phyloP scores from a whole-genome alignment of 1,139 yeast species.

The Citeromyces siamensis region DNA sequence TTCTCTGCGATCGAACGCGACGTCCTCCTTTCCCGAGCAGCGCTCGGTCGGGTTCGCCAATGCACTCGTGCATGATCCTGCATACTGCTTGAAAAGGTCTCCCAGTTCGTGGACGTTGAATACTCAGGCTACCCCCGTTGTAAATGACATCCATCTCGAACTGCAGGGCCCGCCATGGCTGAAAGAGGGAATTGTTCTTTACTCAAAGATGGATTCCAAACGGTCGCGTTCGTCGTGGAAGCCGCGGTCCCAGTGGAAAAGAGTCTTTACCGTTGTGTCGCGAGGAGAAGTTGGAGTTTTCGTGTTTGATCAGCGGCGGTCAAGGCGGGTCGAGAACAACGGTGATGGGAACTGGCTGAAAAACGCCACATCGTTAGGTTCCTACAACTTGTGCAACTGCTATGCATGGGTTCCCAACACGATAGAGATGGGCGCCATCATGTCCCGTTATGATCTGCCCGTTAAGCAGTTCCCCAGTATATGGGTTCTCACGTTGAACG shows the following conservation, averaged over 20 bases:
- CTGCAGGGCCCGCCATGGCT: slow-evolving; percentile 69
- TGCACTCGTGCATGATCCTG: too few relatives aligned
- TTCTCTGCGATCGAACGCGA: too few relatives aligned
- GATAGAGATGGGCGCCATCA: too few relatives aligned
- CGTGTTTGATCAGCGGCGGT: slow-evolving; percentile 25
- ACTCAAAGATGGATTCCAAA: slow-evolving; percentile 13
- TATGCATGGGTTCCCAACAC: slow-evolving; percentile 23
- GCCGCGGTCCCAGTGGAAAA: slow-evolving; percentile 24
- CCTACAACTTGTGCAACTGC: slow-evolving; percentile 32
- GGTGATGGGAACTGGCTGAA: slow-evolving; percentile 63
- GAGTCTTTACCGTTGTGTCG: slow-evolving; percentile 41
- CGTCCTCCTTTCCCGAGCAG: too few relatives aligned
- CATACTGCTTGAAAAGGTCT: too few relatives aligned
- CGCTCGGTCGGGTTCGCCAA: slow-evolving; percentile 4
- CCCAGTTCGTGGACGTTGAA: slow-evolving; percentile 19
- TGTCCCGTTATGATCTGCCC: too few relatives aligned
- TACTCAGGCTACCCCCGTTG: slow-evolving; percentile 47
- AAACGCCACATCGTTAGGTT: slow-evolving; percentile 13
- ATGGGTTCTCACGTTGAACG: slow-evolving; percentile 27
- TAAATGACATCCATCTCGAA: slow-evolving; percentile 45
- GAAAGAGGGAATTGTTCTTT: slow-evolving; percentile 58
- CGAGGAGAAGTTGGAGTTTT: slow-evolving; percentile 45
- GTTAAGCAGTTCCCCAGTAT: slow-evolving; percentile 11
- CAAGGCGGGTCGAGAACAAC: slow-evolving; percentile 11
- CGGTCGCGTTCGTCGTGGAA: slow-evolving; percentile 6